Base-by-base conservation (phyloP, 2,329 filamentous ascomycete genomes). In the Drechslerella coelobrocha region DNA sequence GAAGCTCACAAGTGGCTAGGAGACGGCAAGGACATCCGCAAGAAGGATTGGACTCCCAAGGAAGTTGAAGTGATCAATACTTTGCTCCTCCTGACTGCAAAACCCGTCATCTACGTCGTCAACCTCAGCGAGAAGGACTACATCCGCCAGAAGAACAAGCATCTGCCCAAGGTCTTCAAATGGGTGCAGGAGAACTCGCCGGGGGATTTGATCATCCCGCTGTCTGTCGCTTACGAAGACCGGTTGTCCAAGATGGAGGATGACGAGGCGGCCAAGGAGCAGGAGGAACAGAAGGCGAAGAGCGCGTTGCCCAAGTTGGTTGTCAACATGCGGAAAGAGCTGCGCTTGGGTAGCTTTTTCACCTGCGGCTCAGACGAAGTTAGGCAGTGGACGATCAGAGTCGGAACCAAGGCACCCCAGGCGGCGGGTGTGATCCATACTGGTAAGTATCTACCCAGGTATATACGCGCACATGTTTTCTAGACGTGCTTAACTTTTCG, bases 61-160 rank as follows among this genome's bases (percentile, higher is more conserved):
- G 94, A 99, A 90, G 88, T 99, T 79, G 94, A 99, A 82, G 87
- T 92, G 76, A 97, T 99, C 82, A 99, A 99, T 84, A 91, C 92
- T 77, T 86, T 99, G 24, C 90, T 96, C 82, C 88, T 99, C 68
- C 86, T 99, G 69, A 92, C 92, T 37, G 94, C 95, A 74, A 99
- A 99, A 83, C 93, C 94, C 2, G 92, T 97, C 65, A 93, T 99
- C 75, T 97, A 91, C 83, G 85, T 99, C 45, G 90, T 97, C 82
- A 99, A 99, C 83, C 83, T 99, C 72, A 96, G 91, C 73, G 95
- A 99, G 83, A 92, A 88, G 81, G 94, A 99, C 81, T 99, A 92
- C 80, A 88, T 97, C 78, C 89, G 94, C 78, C 94, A 97, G 84
- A 99, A 97, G 89, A 99, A 99, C 86, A 99, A 99, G 88, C 88